Evolutionary conservation across 202 grass and related monocot genomes (phyloP), one percentile per base, ranked within the genome.

Genomic region (Saccharum hybrid): DNA sequence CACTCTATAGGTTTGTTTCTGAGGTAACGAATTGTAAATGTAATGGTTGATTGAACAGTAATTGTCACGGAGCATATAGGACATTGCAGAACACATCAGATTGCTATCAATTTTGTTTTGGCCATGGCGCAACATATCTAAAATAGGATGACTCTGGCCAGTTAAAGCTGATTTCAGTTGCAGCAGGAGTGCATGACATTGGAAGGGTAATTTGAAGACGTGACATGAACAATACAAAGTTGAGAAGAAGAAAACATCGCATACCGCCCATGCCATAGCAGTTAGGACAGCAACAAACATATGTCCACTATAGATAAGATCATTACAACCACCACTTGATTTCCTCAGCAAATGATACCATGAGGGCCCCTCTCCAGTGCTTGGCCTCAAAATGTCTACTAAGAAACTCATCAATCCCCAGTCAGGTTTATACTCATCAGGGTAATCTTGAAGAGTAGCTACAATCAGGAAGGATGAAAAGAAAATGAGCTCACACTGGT

Each of bases 211-310:
- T 68, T 67, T 54, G 8, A 54, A 36, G 28, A 15, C 1, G 2
- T 12, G 48, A 14, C 18, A 75, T 52, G 36, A 34, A 38, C 28
- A 67, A 68, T 54, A 6, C 49, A 7, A 8, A 68, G 6, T 38
- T 37, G 9, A 26, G 39, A 67, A 78, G 54, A 10, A 15, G 59
- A 68, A 77, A 78, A 52, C 43, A 65, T 65, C 52, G 4, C 79
- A 36, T 95, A 95, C 96, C 83, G 81, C 94, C 96, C 96, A 98
- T 41, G 93, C 96, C 91, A 95, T 95, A 81, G 93, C 93, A 78
- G 96, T 98, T 63, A 98, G 83, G 54, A 95, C 91, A 63, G 96
- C 81, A 78, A 98, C 96, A 89, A 98, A 78, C 93, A 98, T 98
- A 86, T 98, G 93, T 37, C 96, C 96, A 82, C 96, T 98, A 63